These are phyloP conservation scores for Gracilaria vermiculophylla DNA, from an alignment of 23 red algal species.

Conservation along the genomic window DNA sequence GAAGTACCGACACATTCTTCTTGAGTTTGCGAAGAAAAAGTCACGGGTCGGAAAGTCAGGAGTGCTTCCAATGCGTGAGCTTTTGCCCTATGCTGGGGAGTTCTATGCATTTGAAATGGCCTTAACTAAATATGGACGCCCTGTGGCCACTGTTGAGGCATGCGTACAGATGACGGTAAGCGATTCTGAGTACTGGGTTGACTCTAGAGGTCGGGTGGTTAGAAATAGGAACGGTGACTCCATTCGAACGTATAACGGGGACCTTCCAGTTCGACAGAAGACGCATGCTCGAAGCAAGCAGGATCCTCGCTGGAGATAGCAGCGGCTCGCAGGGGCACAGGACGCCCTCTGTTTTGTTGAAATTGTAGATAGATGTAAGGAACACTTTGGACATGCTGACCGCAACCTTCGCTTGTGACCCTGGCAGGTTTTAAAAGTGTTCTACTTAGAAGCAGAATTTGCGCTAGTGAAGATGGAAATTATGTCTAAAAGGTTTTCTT, in stretches of 20 bases:
- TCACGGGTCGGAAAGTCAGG: constrained; percentile 65
- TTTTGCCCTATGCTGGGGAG: constrained; percentile 39
- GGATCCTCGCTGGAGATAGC: constrained; percentile 41
- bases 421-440: too few relatives aligned
- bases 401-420: too few relatives aligned
- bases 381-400: too few relatives aligned
- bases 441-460: too few relatives aligned
- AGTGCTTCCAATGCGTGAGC: constrained; percentile 50
- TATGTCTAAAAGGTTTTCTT: too few relatives aligned
- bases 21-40: constrained; percentile 59
- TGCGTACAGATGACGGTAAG: constrained; percentile 60
- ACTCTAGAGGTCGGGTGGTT: constrained; percentile 42
- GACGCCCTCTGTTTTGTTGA: not conserved
- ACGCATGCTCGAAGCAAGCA: constrained; percentile 41
- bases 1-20: constrained; percentile 53
- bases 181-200: constrained; percentile 59
- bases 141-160: constrained; percentile 59
- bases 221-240: constrained; percentile 35
- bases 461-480: too few relatives aligned
- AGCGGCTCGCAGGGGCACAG: not conserved
- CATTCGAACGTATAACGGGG: constrained; percentile 13
- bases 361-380: not conserved
- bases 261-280: constrained; percentile 43
- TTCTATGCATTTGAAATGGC: constrained; percentile 61
- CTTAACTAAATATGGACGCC: constrained; percentile 71